These are phyloP conservation scores for Salix exigua DNA, from an alignment of 345 rosid species.

Conservation along the genomic window DNA sequence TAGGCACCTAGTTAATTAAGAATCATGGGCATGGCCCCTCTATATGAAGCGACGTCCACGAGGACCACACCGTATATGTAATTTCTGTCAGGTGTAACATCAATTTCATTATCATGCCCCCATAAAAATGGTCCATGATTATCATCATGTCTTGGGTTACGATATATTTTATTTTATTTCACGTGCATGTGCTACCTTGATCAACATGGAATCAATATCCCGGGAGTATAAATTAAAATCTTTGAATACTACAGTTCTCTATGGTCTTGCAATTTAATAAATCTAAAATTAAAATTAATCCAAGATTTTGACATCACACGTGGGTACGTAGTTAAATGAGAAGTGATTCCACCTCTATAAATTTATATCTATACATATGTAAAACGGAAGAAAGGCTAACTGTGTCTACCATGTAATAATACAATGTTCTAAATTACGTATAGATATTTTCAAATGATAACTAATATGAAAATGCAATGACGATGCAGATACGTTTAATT, in stretches of 20 bases:
- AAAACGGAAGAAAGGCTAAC: too few species aligned
- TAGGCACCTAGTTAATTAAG: neutral
- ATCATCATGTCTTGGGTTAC: neutral
- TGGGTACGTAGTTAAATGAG: too few species aligned
- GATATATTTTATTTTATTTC: slow-evolving; percentile 5
- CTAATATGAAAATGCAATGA: neutral
- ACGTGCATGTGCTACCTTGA: slow-evolving; percentile 12
- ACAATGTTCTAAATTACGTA: too few species aligned
- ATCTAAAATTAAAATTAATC: too few species aligned
- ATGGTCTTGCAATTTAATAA: neutral
- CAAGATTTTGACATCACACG: too few species aligned
- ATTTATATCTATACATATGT: too few species aligned
- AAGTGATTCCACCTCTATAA: too few species aligned
- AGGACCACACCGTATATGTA: slow-evolving; percentile 43
- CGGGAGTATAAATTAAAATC: too few species aligned
- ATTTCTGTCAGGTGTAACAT: slow-evolving; percentile 9
- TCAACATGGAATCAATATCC: neutral
- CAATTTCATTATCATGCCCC: slow-evolving; percentile 13
- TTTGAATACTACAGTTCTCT: neutral
- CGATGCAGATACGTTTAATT: neutral
- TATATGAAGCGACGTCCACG: slow-evolving; percentile 54
- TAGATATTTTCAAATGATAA: too few species aligned
- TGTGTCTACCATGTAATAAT: too few species aligned
- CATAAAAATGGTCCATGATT: neutral
- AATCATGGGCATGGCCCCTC: neutral